A percentile compares a stretch with the other conserved stretches of the same genome.
Evolutionary conservation across 2,329 filamentous ascomycete species (phyloP).

Genomic region (Pseudogymnoascus sp.): DNA sequence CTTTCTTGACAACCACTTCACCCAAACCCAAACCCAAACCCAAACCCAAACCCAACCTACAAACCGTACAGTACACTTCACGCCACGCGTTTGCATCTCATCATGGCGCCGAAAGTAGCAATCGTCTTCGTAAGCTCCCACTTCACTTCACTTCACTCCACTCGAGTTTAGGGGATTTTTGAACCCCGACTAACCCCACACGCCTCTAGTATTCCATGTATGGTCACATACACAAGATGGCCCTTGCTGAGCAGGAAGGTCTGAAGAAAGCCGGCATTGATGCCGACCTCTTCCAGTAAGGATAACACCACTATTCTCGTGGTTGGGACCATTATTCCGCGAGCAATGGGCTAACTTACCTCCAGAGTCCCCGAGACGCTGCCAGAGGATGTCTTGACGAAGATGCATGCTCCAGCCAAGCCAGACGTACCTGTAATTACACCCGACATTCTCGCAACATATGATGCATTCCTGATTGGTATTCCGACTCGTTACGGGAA

Average conservation of each 20-base stretch:
- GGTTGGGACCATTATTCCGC: constrained; percentile 10
- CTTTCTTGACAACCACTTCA: neutral
- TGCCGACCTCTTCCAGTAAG: constrained; percentile 75
- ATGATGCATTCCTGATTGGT: constrained; percentile 86
- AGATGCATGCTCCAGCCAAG: constrained; percentile 88
- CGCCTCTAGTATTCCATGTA: constrained; percentile 76
- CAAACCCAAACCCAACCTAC: neutral
- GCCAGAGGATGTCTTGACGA: constrained; percentile 68
- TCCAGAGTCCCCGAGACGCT: constrained; percentile 77
- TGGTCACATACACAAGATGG: constrained; percentile 78
- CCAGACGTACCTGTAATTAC: constrained; percentile 57
- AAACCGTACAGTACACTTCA: neutral
- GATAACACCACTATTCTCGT: constrained; percentile 12
- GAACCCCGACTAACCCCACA: neutral
- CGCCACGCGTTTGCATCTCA: constrained; percentile 11
- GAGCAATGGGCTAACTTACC: constrained; percentile 7
- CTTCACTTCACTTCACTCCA: constrained; percentile 9
- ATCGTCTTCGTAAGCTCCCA: constrained; percentile 70
- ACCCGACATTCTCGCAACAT: constrained; percentile 55
- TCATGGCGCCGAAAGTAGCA: constrained; percentile 84
- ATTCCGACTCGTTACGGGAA: constrained; percentile 96
- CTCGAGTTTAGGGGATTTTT: neutral
- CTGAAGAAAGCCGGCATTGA: constrained; percentile 80
- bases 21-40: neutral
- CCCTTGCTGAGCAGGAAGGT: constrained; percentile 84